A percentile compares a stretch with the other conserved stretches of the same genome.
phyloP scores from a whole-genome alignment of 1,284 basidiomycete genomes.

The Marasmius sp. region DNA sequence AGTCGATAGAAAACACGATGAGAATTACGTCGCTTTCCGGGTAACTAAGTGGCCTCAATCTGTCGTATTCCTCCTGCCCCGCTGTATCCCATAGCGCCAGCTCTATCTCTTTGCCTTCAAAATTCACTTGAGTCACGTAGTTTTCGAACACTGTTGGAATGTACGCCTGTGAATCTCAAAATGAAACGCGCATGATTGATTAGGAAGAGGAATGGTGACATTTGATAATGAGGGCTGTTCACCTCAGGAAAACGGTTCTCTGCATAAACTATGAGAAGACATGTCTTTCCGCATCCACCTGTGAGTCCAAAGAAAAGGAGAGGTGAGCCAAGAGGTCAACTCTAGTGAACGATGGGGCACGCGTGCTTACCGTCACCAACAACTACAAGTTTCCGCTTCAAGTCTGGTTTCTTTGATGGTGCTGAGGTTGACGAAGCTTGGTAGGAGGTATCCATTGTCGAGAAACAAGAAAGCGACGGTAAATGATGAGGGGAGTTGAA shows the following conservation, averaged over 20 bases:
- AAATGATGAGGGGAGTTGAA: background rate
- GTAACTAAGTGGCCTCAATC: constrained; percentile 91
- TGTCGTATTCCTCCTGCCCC: constrained; percentile 97
- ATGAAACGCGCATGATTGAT: constrained; percentile 12
- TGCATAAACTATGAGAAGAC: constrained; percentile 92
- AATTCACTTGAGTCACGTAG: constrained; percentile 88
- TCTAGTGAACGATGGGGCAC: background rate
- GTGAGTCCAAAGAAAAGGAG: constrained; percentile 21
- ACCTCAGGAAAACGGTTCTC: constrained; percentile 98
- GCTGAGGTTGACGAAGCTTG: constrained; percentile 25
- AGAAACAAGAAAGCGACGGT: background rate
- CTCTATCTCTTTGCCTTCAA: constrained; percentile 90
- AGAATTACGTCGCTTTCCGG: constrained; percentile 97
- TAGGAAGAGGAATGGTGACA: constrained; percentile 4
- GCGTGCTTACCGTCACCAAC: constrained; percentile 78
- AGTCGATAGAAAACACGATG: constrained; percentile 97
- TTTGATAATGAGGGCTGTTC: constrained; percentile 24
- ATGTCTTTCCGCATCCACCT: constrained; percentile 88
- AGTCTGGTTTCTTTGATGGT: constrained; percentile 23
- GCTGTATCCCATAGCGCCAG: constrained; percentile 98
- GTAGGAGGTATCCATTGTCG: constrained; percentile 29
- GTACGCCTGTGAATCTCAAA: constrained; percentile 68
- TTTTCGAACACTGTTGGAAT: constrained; percentile 99
- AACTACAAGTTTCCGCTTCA: constrained; percentile 83
- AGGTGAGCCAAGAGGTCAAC: constrained; percentile 29